Evolutionary conservation across 202 grass and related monocot species (phyloP), one percentile per base, ranked within the genome.

Genomic region (Panicum virgatum): DNA sequence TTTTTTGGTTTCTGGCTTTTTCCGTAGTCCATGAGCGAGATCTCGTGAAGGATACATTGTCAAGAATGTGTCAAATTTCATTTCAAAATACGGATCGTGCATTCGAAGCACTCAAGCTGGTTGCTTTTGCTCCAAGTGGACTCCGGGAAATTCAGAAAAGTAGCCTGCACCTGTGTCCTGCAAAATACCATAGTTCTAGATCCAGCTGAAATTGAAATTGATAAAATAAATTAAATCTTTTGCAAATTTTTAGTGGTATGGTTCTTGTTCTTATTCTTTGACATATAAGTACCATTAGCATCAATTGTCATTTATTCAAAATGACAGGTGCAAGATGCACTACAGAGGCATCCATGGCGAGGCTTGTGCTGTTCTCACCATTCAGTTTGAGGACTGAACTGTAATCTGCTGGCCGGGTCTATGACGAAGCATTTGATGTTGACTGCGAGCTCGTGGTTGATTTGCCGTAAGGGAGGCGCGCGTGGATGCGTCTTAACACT

Each of bases 61-160:
- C 25, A 40, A 32, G 67, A 47, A 42, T 53, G 18, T 42, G 29
- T 45, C 30, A 9, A 81, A 39, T 30, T 52, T 62, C 46, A 46
- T 46, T 73, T 73, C 42, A 34, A 32, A 29, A 50, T 57, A 27
- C 20, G 22, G 32, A 64, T 22, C 27, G 39, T 74, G 40, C 34
- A 69, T 10, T 20, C 46, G 25, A 69, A 46, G 65, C 44, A 46
- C 12, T n/a, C 50, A n/a, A 34, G 12, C 42, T 46, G 66, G 12
- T 7, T 69, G 66, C 66, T 69, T 46, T 7, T 69, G 22, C 66
- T 46, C 66, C 39, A 69, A 69, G 65, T 69, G 66, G 66, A 45
- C 39, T 68, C 38, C 8, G 65, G 39, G 39, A 44, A 68, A 68
- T 26, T 67, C 20, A 22, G 12, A 44, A 68, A 76, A 43, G 50